Evolutionary conservation across 2,329 filamentous ascomycete genomes (phyloP).

Genomic region (Fusarium proliferatum): DNA sequence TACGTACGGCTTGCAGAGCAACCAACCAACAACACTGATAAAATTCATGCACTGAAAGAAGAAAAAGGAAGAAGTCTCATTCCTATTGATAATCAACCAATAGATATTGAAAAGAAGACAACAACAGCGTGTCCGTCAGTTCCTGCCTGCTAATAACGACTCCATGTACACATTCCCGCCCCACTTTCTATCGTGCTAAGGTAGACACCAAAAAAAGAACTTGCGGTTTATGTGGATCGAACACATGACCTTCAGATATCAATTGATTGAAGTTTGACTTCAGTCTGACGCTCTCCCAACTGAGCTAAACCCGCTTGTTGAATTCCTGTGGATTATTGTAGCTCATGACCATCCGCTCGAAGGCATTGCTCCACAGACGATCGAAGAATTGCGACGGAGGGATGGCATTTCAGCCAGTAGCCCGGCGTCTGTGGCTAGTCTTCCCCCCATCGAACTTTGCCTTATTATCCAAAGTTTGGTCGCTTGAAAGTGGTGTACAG

Average conservation of each 20-base stretch:
- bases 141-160: not conserved
- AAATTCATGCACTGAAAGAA: not conserved
- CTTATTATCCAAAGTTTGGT: not conserved
- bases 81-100: not conserved
- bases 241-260: conserved; percentile 48
- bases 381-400: not conserved
- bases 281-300: conserved; percentile 46
- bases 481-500: not conserved
- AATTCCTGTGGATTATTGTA: fast-evolving
- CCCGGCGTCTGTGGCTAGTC: not conserved
- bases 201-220: conserved; percentile 40
- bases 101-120: not conserved
- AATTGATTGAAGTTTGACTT: conserved; percentile 39
- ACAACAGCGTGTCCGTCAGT: not conserved
- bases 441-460: not conserved
- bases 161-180: conserved; percentile 28
- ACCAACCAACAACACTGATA: too few species aligned
- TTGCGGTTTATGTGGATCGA: conserved; percentile 48
- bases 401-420: not conserved
- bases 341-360: fast-evolving
- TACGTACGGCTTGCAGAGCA: not conserved
- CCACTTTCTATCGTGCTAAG: conserved; percentile 52
- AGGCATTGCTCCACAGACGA: not conserved
- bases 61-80: not conserved
- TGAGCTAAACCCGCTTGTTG: conserved; percentile 48